Base-by-base conservation (phyloP, 2,329 filamentous ascomycete species). In the Verticillium klebahnii region DNA sequence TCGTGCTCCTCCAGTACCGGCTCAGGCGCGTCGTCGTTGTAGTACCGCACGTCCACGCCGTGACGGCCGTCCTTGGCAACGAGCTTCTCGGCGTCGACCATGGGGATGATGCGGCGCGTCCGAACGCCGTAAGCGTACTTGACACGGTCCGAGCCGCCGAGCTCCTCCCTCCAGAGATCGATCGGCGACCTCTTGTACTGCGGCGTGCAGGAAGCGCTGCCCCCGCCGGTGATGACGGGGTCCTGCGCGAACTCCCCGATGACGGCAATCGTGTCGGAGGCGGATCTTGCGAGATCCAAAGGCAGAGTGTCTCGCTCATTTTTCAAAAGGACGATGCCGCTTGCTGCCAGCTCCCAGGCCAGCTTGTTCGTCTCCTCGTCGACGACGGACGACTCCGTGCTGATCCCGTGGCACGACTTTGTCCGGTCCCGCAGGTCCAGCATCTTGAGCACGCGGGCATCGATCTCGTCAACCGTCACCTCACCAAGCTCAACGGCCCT, bases 271-370 rank as follows among this genome's bases (percentile, higher is more conserved):
- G 61, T 52, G 23, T 50, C 45, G 8, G 45, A 8, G 11, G 45
- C 5, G 8, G 45, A 23, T 50, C 7, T 14, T 9, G 11, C 17
- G 36, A 58, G 23, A 23, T 75, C 73, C 59, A 85, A 70, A 0
- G 88, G 88, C 0, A 90, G 75, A 1, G 85, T 71, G 17, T 76
- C 75, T 3, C 78, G 78, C 29, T 86, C 80, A 65, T 90, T 90
- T 74, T 89, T 89, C 56, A 90, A 75, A 25, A 90, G 78, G 0
- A 89, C 86, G 15, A 89, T 82, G 1, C 59, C 56, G 61, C 54
- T 55, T 2, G 62, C 59, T 1, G 65, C 67, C 14, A 69, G 60
- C 15, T 66, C 61, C 9, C 66, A 59, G 34, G 65, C 59, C 2
- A 67, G 34, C 5, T 57, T 36, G 45, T 63, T 63, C 14, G 65